Conservation (phyloP, 306 rosid species). For the peach (Prunus persica) region Prunus_persica_NCBIv2 NC_034009.1:10507001-10507500, state of each 20-base stretch:
- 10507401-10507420: not conserved
- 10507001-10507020: slow-evolving; percentile 24
- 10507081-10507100: not conserved
- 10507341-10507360: slow-evolving; percentile 2
- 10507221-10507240: slow-evolving; percentile 19
- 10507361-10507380: not conserved
- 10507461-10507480: slow-evolving; percentile 1
- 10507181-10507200: slow-evolving; percentile 5
- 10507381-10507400: not conserved
- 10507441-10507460: not conserved
- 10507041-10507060: not conserved
- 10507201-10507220: slow-evolving; percentile 23
- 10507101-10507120: too few relatives aligned
- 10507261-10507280: slow-evolving; percentile 20
- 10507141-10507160: slow-evolving; percentile 1
- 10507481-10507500: slow-evolving; percentile 1
- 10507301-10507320: slow-evolving; percentile 35
- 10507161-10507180: not conserved
- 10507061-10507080: not conserved
- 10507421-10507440: not conserved
- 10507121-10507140: too few relatives aligned
- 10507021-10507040: slow-evolving; percentile 17
- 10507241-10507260: not conserved
- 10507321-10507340: slow-evolving; percentile 9
- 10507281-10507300: slow-evolving; percentile 28